phyloP scores from a whole-genome alignment of 345 rosid species.

The Eucalyptus curtisii region DNA sequence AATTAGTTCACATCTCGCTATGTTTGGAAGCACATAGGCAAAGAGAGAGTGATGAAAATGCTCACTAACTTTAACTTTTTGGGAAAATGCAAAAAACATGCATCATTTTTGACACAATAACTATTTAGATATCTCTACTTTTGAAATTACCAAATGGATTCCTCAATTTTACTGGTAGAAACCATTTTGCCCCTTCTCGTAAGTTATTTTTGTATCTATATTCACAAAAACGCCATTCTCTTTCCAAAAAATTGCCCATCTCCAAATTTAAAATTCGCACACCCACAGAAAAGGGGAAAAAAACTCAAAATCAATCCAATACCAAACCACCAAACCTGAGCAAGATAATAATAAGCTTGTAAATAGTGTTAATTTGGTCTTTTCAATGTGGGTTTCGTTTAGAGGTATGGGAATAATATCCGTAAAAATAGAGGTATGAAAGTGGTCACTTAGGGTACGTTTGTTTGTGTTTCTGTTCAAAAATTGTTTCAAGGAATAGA shows the following conservation, averaged over 20 bases:
- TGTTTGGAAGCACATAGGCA: not conserved
- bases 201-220: not conserved
- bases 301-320: not conserved
- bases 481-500: too few relatives aligned
- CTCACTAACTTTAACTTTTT: not conserved
- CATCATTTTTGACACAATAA: not conserved
- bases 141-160: not conserved
- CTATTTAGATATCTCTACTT: not conserved
- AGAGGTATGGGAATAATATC: not conserved
- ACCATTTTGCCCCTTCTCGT: not conserved
- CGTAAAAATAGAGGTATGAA: not conserved
- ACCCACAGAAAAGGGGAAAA: not conserved
- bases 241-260: not conserved
- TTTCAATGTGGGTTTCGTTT: not conserved
- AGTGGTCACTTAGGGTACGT: not conserved
- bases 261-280: not conserved
- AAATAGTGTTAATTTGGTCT: not conserved
- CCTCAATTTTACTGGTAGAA: not conserved
- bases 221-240: not conserved
- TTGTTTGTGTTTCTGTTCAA: too few relatives aligned
- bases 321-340: not conserved
- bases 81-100: not conserved
- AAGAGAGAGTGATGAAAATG: not conserved
- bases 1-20: not conserved
- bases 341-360: not conserved